Conservation (phyloP, 768 basidiomycete species). For the Suillus spraguei region DNA sequence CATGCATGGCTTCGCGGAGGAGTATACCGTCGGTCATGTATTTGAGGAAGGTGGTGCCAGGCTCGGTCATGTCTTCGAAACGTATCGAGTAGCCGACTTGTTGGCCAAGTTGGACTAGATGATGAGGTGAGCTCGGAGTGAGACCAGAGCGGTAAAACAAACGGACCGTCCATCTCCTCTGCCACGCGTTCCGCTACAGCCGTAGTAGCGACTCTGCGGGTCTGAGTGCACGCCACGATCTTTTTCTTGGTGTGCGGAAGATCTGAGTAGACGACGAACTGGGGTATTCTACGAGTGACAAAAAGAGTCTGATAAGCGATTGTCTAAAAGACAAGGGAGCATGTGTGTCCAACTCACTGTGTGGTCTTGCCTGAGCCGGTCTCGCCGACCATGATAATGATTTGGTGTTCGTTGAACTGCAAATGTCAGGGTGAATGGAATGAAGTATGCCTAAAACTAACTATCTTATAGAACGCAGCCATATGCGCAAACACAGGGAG, state of each 20-base stretch:
- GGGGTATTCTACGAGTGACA: conserved; percentile 75
- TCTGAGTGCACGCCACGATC: conserved; percentile 95
- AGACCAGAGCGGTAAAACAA: not conserved
- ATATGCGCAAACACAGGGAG: conserved; percentile 92
- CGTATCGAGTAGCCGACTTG: conserved; percentile 98
- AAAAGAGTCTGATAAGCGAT: conserved; percentile 27
- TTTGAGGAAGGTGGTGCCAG: conserved; percentile 94
- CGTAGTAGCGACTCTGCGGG: conserved; percentile 96
- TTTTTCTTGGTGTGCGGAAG: conserved; percentile 89
- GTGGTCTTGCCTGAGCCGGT: conserved; percentile 97
- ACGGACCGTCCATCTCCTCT: conserved; percentile 97
- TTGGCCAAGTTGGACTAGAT: conserved; percentile 83
- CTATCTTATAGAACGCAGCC: conserved; percentile 90
- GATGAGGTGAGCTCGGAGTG: conserved; percentile 2
- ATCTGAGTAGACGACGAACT: conserved; percentile 94
- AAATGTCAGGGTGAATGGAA: not conserved
- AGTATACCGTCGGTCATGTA: conserved; percentile 99
- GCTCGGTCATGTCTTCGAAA: conserved; percentile 84
- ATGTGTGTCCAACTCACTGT: conserved; percentile 59
- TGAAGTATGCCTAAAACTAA: conserved; percentile 42
- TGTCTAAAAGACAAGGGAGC: conserved; percentile 23
- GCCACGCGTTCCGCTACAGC: conserved; percentile 98
- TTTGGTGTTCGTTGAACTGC: conserved; percentile 55
- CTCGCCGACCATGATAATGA: conserved; percentile 91
- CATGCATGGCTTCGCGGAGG: conserved; percentile 98